A percentile compares a stretch with the other conserved stretches of the same genome.
Conservation (phyloP, 2,329 filamentous ascomycete genomes). For the Aureobasidium melanogenum region DNA sequence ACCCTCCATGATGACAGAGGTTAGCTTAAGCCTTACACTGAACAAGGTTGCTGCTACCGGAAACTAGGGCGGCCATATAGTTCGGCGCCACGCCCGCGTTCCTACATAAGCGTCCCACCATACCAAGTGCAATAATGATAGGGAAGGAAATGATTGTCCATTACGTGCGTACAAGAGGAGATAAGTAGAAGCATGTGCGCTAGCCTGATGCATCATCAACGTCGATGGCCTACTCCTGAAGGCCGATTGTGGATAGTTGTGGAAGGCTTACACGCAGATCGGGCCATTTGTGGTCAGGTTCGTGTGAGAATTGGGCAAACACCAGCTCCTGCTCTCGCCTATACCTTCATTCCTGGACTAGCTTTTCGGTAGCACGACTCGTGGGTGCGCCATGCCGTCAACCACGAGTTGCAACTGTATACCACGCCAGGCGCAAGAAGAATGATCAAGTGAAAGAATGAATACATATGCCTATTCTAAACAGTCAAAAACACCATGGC, state of each 20-base stretch:
- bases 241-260: background rate
- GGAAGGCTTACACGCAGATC: background rate
- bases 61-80: background rate
- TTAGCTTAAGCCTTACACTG: background rate
- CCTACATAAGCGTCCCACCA: background rate
- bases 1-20: background rate
- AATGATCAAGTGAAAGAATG: background rate
- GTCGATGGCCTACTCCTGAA: background rate
- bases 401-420: background rate
- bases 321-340: constrained; percentile 1
- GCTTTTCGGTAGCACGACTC: background rate
- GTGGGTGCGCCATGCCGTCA: background rate
- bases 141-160: background rate
- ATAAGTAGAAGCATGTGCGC: background rate
- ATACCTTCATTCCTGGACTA: background rate
- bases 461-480: constrained; percentile 4
- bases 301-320: background rate
- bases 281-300: background rate
- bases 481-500: constrained; percentile 2
- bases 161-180: background rate
- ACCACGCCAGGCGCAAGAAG: background rate
- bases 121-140: background rate
- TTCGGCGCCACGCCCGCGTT: background rate
- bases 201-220: background rate
- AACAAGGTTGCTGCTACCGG: background rate